Evolutionary conservation across 1,284 basidiomycete species (phyloP).

Genomic region (Volvariella volvacea): DNA sequence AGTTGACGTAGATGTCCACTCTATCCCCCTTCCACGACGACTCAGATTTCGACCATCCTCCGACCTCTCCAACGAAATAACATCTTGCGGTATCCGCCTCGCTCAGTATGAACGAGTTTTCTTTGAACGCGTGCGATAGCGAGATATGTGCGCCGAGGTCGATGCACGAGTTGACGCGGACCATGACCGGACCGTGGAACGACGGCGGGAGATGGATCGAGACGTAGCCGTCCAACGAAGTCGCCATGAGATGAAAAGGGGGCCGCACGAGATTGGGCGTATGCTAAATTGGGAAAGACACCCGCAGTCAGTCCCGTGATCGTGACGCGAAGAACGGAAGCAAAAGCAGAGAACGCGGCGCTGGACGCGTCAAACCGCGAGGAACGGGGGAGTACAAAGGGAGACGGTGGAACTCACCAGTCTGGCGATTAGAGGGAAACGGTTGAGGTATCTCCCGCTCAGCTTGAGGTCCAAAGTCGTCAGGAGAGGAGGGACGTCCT

Average conservation of each 20-base stretch:
- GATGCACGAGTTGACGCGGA: slow-evolving; percentile 10
- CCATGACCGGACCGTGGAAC: slow-evolving; percentile 15
- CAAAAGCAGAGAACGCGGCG: background rate
- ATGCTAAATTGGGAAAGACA: slow-evolving; percentile 7
- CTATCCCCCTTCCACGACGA: slow-evolving; percentile 16
- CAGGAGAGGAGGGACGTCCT: background rate
- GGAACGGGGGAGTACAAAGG: background rate
- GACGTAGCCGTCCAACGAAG: slow-evolving; percentile 14
- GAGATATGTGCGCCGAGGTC: slow-evolving; percentile 16
- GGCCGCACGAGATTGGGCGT: slow-evolving; percentile 12
- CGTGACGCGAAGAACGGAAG: background rate
- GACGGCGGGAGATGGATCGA: slow-evolving; percentile 15
- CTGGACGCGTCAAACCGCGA: background rate
- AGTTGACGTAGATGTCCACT: slow-evolving; percentile 11
- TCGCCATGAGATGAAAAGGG: slow-evolving; percentile 13
- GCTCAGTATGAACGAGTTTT: slow-evolving; percentile 13
- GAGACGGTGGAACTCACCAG: too few relatives aligned
- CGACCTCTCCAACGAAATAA: slow-evolving; percentile 18
- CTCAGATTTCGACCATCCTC: slow-evolving; percentile 16
- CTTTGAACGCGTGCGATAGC: slow-evolving; percentile 12
- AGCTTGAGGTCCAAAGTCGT: slow-evolving; percentile 2
- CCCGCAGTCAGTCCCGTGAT: too few relatives aligned
- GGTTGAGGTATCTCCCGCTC: background rate
- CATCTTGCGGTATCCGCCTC: slow-evolving; percentile 14
- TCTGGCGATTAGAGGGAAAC: background rate